phyloP scores from a whole-genome alignment of 2,329 filamentous ascomycete genomes.

The Pseudomassariella vexata region DNA sequence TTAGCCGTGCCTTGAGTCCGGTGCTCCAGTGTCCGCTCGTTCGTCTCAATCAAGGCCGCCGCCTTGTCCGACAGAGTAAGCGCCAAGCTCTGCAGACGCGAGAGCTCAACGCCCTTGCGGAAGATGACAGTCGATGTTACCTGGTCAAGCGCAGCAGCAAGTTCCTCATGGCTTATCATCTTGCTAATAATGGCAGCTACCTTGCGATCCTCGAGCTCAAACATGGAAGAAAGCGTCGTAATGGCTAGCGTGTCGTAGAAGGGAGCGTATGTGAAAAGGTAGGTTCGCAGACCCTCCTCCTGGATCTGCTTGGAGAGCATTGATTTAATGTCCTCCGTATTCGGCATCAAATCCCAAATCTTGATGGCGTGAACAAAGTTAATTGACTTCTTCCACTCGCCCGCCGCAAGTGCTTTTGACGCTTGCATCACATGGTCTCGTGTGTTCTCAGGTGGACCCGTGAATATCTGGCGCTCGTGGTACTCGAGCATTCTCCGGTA shows the following conservation, averaged over 20 bases:
- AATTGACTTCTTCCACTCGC: constrained; percentile 97
- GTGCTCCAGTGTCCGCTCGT: constrained; percentile 95
- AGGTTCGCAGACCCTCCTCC: constrained; percentile 95
- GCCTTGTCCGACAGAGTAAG: constrained; percentile 95
- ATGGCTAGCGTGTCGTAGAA: constrained; percentile 97
- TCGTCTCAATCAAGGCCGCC: constrained; percentile 89
- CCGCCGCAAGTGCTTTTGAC: constrained; percentile 90
- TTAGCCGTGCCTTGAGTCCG: constrained; percentile 93
- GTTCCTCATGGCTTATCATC: constrained; percentile 99
- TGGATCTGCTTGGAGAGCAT: constrained; percentile 99
- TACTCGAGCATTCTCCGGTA: constrained; percentile 99
- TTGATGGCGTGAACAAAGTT: constrained; percentile 96
- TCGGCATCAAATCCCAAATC: constrained; percentile 98
- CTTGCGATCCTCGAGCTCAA: constrained; percentile 87
- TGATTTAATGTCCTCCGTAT: constrained; percentile 85
- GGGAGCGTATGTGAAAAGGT: constrained; percentile 98
- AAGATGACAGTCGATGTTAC: constrained; percentile 97
- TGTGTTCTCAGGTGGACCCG: constrained; percentile 95
- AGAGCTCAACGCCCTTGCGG: constrained; percentile 98
- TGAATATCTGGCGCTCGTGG: constrained; percentile 99
- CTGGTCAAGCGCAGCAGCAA: constrained; percentile 92
- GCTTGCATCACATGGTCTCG: constrained; percentile 99
- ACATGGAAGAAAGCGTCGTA: constrained; percentile 83
- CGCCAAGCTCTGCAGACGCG: constrained; percentile 88
- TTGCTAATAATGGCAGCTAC: constrained; percentile 93